These are phyloP conservation scores for Colletotrichum nymphaeae DNA, from an alignment of 2,329 filamentous ascomycete genomes.

Conservation along the genomic window DNA sequence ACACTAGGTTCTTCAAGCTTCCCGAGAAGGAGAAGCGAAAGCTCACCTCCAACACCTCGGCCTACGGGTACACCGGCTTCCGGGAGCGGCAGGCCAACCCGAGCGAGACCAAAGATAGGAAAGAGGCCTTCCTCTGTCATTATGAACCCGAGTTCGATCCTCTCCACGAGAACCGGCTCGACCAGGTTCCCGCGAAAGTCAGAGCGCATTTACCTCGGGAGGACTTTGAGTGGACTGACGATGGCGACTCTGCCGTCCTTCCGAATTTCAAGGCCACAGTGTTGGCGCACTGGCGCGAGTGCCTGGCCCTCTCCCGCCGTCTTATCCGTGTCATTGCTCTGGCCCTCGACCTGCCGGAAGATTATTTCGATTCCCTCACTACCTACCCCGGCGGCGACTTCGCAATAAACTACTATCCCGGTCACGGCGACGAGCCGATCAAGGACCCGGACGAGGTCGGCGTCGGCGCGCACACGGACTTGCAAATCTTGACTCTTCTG, in stretches of 20 bases:
- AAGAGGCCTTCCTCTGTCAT: slow-evolving; percentile 43
- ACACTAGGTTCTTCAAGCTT: slow-evolving; percentile 43
- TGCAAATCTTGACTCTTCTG: slow-evolving; percentile 60
- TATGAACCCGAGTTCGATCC: slow-evolving; percentile 57
- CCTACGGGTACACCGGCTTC: slow-evolving; percentile 29
- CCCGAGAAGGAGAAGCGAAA: slow-evolving; percentile 42
- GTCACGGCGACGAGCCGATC: slow-evolving; percentile 28
- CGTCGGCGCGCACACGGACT: slow-evolving; percentile 59
- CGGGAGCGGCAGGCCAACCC: slow-evolving; percentile 36
- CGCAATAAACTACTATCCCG: slow-evolving; percentile 41
- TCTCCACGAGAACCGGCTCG: slow-evolving; percentile 8
- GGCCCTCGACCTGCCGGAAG: slow-evolving; percentile 37
- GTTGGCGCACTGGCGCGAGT: slow-evolving; percentile 52
- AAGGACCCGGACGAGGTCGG: slow-evolving; percentile 47
- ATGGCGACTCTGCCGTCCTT: slow-evolving; percentile 46
- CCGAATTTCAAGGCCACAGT: slow-evolving; percentile 54
- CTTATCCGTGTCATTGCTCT: slow-evolving; percentile 39
- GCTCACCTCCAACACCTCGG: slow-evolving; percentile 39
- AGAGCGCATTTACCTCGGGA: slow-evolving; percentile 29
- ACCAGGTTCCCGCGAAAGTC: slow-evolving; percentile 27
- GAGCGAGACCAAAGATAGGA: slow-evolving; percentile 43
- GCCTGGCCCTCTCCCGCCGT: slow-evolving; percentile 38
- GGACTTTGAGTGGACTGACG: slow-evolving; percentile 32
- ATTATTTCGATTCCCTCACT: slow-evolving; percentile 36
- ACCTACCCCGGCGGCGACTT: slow-evolving; percentile 40